Conservation (phyloP, 2,329 filamentous ascomycete species). For the Cordyceps pruinosa region DNA sequence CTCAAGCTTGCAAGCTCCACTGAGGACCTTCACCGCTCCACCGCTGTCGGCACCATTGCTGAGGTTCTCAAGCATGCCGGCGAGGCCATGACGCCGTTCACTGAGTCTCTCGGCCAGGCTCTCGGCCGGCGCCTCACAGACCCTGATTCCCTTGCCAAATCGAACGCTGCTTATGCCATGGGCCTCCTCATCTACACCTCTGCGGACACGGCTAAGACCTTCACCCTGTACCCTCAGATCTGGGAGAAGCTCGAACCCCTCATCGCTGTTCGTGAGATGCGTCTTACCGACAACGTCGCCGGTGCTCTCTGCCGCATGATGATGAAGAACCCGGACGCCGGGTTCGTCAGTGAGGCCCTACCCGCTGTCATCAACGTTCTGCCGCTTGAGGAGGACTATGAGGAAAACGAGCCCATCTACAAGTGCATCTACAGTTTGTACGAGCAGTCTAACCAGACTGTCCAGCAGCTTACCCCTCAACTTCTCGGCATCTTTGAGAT, state of each 20-base stretch:
- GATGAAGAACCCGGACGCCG: constrained; percentile 73
- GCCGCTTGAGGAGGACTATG: constrained; percentile 86
- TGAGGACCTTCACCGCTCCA: constrained; percentile 80
- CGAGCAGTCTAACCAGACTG: constrained; percentile 59
- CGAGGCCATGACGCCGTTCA: constrained; percentile 73
- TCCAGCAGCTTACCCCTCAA: constrained; percentile 62
- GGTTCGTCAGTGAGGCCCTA: constrained; percentile 75
- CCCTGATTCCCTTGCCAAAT: constrained; percentile 86
- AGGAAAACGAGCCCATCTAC: constrained; percentile 94
- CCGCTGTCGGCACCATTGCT: constrained; percentile 84
- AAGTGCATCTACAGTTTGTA: constrained; percentile 85
- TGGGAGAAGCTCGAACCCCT: constrained; percentile 81
- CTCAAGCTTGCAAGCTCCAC: constrained; percentile 81
- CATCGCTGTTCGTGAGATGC: constrained; percentile 67
- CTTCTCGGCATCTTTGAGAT: constrained; percentile 66
- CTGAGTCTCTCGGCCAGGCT: constrained; percentile 66
- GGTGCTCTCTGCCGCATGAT: constrained; percentile 92
- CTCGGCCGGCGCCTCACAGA: constrained; percentile 82
- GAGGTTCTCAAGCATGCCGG: constrained; percentile 86
- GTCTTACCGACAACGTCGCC: constrained; percentile 86
- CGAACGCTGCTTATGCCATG: constrained; percentile 87
- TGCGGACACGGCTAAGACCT: constrained; percentile 58
- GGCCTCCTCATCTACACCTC: constrained; percentile 82
- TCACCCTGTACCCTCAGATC: constrained; percentile 71
- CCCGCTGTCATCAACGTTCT: constrained; percentile 72